Evolutionary conservation across 2,329 filamentous ascomycete species (phyloP), one percentile per base, ranked within the genome.

Genomic region (Leptographium flavum): DNA sequence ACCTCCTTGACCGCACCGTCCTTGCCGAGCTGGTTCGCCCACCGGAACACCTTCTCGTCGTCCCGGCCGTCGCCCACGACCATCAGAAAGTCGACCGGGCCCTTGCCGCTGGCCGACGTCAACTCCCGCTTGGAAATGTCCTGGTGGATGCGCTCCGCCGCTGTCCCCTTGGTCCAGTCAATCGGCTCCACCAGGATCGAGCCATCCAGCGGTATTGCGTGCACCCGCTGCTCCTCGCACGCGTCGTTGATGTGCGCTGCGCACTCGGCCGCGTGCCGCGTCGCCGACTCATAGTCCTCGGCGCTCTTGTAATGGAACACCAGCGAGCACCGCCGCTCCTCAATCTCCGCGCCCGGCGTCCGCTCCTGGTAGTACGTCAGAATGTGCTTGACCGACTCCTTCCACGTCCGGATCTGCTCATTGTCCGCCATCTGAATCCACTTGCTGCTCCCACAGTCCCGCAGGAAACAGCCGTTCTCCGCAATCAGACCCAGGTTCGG

Each of bases 161-260:
- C 90, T 0, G 83, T 88, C 35, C 79, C 79, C 66, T 96, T 96
- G 58, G 85, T 92, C 70, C 83, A 93, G 58, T 87, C 81, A 36
- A 83, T 73, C 5, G 87, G 83, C 59, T 94, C 88, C 15, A 95
- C 86, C 11, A 88, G 71, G 42, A 96, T 79, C 36, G 80, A 83
- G 28, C 85, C 79, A 46, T 92, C 84, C 14, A 86, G 69, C 2
- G 84, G 81, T 17, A 94, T 76, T 5, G 90, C 90, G 57, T 87
- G 86, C 5, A 96, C 83, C 28, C 79, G 75, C 62, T 93, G 85
- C 45, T 74, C 76, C 58, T 87, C 81, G 58, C 87, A 94, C 0
- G 87, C 84, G 57, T 94, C 88, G 58, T 96, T 96, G 69, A 96
- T 92, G 56, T 95, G 88, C 50, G 85, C 88, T 0, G 87, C 87